Evolutionary conservation across 768 basidiomycete species (phyloP).

Genomic region (Kwoniella shandongensis): DNA sequence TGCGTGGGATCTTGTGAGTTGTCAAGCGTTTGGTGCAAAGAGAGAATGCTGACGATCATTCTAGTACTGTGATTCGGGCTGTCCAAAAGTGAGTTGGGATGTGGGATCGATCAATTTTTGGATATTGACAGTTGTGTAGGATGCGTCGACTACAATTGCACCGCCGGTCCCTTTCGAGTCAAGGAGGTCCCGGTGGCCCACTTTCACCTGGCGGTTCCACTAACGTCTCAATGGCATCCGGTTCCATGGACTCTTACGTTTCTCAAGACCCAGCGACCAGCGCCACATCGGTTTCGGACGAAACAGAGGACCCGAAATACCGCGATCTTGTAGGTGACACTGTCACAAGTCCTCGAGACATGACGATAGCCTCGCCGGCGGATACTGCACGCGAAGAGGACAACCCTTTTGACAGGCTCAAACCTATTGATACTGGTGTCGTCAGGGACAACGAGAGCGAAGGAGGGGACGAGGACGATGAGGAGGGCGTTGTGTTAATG

Average conservation of each 20-base stretch:
- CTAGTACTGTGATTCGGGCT: constrained; percentile 51
- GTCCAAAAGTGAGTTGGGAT: constrained; percentile 46
- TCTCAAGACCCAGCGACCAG: constrained; percentile 19
- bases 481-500: constrained; percentile 1
- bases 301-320: constrained; percentile 14
- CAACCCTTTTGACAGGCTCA: constrained; percentile 12
- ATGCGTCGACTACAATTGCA: constrained; percentile 31
- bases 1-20: constrained; percentile 51
- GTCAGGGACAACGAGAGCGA: neutral
- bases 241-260: constrained; percentile 45
- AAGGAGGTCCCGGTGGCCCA: constrained; percentile 12
- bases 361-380: constrained; percentile 8
- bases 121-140: constrained; percentile 5
- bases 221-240: constrained; percentile 23
- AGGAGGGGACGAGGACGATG: neutral
- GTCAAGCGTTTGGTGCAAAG: neutral
- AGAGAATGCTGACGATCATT: neutral
- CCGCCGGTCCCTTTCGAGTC: constrained; percentile 25
- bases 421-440: constrained; percentile 14
- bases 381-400: constrained; percentile 8
- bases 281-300: constrained; percentile 21
- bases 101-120: neutral
- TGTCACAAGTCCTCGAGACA: constrained; percentile 13
- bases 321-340: constrained; percentile 10
- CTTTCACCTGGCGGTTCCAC: constrained; percentile 22